These are phyloP conservation scores for Theobroma grandiflorum DNA, from an alignment of 441 rosid species.

Conservation along the genomic window DNA sequence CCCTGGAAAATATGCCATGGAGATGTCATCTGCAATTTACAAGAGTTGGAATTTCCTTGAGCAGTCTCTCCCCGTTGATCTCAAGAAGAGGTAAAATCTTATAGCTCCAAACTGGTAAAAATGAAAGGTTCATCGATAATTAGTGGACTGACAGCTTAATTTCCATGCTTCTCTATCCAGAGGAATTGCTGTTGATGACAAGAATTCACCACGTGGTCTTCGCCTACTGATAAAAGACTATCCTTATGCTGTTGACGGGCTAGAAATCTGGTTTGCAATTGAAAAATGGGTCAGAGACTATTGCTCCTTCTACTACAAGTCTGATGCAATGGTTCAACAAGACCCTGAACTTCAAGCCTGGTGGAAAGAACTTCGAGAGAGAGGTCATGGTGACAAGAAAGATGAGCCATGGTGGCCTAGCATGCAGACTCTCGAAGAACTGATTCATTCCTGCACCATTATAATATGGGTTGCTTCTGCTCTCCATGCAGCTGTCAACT, in stretches of 20 bases:
- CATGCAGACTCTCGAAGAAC: neutral
- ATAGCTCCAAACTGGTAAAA: no score
- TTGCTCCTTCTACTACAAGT: neutral
- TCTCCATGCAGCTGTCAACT: slow-evolving; percentile 18
- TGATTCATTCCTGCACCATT: slow-evolving; percentile 3
- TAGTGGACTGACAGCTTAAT: no score
- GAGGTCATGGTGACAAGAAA: neutral
- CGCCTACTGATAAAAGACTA: slow-evolving; percentile 38
- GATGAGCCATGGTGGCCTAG: neutral
- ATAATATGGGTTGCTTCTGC: slow-evolving; percentile 9
- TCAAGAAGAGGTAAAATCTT: slow-evolving; percentile 54
- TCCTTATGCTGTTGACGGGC: slow-evolving; percentile 81
- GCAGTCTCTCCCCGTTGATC: slow-evolving; percentile 70
- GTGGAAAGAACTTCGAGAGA: neutral
- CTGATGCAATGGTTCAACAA: neutral
- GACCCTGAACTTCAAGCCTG: neutral
- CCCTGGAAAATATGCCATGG: slow-evolving; percentile 60
- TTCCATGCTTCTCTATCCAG: no score
- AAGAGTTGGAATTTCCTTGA: slow-evolving; percentile 59
- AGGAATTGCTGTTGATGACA: neutral
- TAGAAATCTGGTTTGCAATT: slow-evolving; percentile 75
- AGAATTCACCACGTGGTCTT: neutral
- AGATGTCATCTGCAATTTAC: slow-evolving; percentile 56
- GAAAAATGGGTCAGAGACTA: slow-evolving; percentile 23
- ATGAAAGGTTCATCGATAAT: no score